Percentiles rank a stretch among this genome's conserved stretches.
Evolutionary conservation across 2,329 filamentous ascomycete species (phyloP).

Genomic region (Aspergillus texensis): DNA sequence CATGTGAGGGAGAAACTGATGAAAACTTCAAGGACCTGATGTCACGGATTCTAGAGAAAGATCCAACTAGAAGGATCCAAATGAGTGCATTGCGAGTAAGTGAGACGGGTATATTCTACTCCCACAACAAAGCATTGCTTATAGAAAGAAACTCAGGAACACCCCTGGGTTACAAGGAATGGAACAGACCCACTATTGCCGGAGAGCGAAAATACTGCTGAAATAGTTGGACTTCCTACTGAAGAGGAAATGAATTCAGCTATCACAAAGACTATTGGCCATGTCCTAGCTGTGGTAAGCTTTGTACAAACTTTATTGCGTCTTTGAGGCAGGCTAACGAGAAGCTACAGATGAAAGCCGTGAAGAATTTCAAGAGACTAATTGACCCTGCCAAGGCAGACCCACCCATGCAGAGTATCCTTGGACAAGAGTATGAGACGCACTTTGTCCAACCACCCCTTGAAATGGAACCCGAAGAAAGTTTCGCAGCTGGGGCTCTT

Average conservation of each 20-base stretch:
- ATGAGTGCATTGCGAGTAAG: slow-evolving; percentile 81
- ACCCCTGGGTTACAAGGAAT: slow-evolving; percentile 87
- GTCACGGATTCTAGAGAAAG: slow-evolving; percentile 74
- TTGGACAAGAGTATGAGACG: slow-evolving; percentile 57
- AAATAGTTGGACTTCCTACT: slow-evolving; percentile 80
- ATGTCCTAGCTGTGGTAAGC: slow-evolving; percentile 77
- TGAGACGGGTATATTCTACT: slow-evolving; percentile 10
- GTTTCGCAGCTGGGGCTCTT: slow-evolving; percentile 27
- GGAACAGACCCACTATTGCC: slow-evolving; percentile 78
- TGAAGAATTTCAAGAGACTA: slow-evolving; percentile 81
- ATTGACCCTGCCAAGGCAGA: slow-evolving; percentile 59
- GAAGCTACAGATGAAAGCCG: slow-evolving; percentile 74
- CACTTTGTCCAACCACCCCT: slow-evolving; percentile 62
- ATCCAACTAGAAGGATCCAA: slow-evolving; percentile 77
- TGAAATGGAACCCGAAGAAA: slow-evolving; percentile 49
- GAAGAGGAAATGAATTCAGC: slow-evolving; percentile 88
- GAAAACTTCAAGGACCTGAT: slow-evolving; percentile 76
- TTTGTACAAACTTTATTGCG: background rate
- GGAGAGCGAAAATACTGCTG: slow-evolving; percentile 80
- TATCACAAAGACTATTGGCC: slow-evolving; percentile 86
- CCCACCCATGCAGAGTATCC: slow-evolving; percentile 58
- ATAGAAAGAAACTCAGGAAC: slow-evolving; percentile 60
- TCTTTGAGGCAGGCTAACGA: slow-evolving; percentile 7
- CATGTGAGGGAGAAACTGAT: slow-evolving; percentile 66
- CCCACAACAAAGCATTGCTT: background rate